Percentiles rank a stretch among this genome's conserved stretches.
Conservation (phyloP, 768 basidiomycete species). For the Dendrothele bispora region DNA sequence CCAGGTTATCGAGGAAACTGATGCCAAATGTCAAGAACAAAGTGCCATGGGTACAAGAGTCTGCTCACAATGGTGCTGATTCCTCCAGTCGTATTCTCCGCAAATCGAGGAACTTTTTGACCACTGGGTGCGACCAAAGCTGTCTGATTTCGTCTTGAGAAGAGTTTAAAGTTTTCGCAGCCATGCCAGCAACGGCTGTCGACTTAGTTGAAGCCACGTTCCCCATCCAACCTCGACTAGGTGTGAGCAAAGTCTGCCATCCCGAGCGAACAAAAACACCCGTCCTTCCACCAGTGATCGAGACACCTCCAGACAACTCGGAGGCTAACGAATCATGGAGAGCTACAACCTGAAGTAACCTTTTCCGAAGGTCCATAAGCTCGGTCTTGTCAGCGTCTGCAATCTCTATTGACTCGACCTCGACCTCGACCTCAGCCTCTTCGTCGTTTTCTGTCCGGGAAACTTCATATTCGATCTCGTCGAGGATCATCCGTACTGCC, state of each 20-base stretch:
- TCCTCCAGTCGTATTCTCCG: slow-evolving; percentile 72
- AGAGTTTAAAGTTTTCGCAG: slow-evolving; percentile 53
- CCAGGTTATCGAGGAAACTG: slow-evolving; percentile 70
- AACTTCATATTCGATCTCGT: slow-evolving; percentile 66
- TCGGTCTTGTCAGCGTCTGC: slow-evolving; percentile 31
- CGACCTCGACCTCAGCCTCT: slow-evolving; percentile 17
- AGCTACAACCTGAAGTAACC: slow-evolving; percentile 62
- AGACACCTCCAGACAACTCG: slow-evolving; percentile 65
- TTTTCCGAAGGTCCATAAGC: slow-evolving; percentile 50
- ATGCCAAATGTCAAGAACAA: not conserved
- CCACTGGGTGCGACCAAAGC: slow-evolving; percentile 72
- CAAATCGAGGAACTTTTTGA: slow-evolving; percentile 53
- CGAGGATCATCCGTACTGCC: slow-evolving; percentile 72
- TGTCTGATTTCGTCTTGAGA: slow-evolving; percentile 52
- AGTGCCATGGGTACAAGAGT: slow-evolving; percentile 5
- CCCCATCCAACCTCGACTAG: slow-evolving; percentile 30
- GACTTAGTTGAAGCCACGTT: slow-evolving; percentile 19
- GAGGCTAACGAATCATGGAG: slow-evolving; percentile 68
- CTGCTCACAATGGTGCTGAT: slow-evolving; percentile 69
- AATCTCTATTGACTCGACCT: slow-evolving; percentile 8
- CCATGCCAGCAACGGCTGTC: slow-evolving; percentile 49
- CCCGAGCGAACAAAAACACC: slow-evolving; percentile 71
- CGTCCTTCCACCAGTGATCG: slow-evolving; percentile 56
- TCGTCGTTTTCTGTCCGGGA: slow-evolving; percentile 24
- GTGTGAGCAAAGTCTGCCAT: slow-evolving; percentile 61